These are phyloP conservation scores for Podospora anserina DNA, from an alignment of 495 filamentous ascomycete species.

Conservation along the genomic window DNA sequence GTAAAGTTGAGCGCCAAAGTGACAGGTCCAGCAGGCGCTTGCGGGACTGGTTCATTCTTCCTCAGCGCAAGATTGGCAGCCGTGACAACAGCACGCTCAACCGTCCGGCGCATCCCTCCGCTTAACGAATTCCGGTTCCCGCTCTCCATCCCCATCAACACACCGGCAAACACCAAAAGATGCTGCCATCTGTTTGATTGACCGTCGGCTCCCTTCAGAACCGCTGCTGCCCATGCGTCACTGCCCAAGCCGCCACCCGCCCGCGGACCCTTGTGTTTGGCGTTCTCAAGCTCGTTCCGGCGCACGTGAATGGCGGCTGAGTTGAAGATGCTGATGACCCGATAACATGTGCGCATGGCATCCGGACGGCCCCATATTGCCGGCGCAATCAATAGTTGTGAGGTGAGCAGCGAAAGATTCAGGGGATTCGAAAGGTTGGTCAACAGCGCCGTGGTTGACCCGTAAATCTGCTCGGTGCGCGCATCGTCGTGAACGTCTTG, in stretches of 20 bases:
- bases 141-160: constrained; percentile 77
- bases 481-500: constrained; percentile 48
- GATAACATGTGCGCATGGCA: constrained; percentile 67
- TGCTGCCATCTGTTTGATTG: constrained; percentile 86
- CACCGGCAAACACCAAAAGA: constrained; percentile 71
- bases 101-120: constrained; percentile 58
- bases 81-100: constrained; percentile 73
- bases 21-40: constrained; percentile 58
- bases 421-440: constrained; percentile 83
- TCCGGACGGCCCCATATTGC: constrained; percentile 73
- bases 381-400: constrained; percentile 81
- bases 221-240: constrained; percentile 80
- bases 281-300: constrained; percentile 53
- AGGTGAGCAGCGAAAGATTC: constrained; percentile 84
- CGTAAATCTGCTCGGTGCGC: constrained; percentile 60
- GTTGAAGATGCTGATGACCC: constrained; percentile 84
- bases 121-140: constrained; percentile 63
- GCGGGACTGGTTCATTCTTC: constrained; percentile 37
- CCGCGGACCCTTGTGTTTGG: constrained; percentile 39
- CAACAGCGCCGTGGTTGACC: constrained; percentile 76
- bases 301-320: constrained; percentile 68
- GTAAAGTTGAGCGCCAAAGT: constrained; percentile 73
- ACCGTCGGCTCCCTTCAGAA: constrained; percentile 81
- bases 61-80: constrained; percentile 72
- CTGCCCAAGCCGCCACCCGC: constrained; percentile 50